Evolutionary conservation across 345 rosid species (phyloP), one percentile per base, ranked within the genome.

Genomic region (Euphorbia lathyris): DNA sequence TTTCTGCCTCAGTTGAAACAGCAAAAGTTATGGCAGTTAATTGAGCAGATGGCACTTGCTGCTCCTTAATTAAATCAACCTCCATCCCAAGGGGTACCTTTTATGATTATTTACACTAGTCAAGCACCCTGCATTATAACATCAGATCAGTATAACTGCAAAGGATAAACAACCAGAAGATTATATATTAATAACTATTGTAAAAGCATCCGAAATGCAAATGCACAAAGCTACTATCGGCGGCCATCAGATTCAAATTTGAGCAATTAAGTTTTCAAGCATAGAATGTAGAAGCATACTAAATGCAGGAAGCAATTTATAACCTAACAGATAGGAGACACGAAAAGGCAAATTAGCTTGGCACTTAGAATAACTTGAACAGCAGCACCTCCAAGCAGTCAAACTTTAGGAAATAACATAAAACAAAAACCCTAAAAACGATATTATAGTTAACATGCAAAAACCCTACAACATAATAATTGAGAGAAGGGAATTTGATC

Each of bases 1-100:
- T 77, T 63, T 88, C 89, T 57, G 63, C 43, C 22, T 83, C 80
- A 2, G 76, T 79, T 22, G 83, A 76, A 80, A 88, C 67, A 71
- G 80, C 73, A 65, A 88, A 81, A 40, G 32, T 67, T 53, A 88
- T 52, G 34, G 82, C 72, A 22, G 69, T 81, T 63, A 88, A 16
- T n/a, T 69, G 17, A 57, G 73, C 92, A 71, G 82, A 57, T 32
- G 87, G 87, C 63, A 74, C 78, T 67, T 79, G 67, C 68, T 66
- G 77, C 76, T 68, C 82, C 73, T 79, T 84, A 63, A 5, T 51
- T 29, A 57, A 72, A 65, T 75, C 83, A 42, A 45, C 40, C 57
- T 81, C 86, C 88, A 84, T 75, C 71, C 36, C 29, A 58, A 61
- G 36, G 48, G 45, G 66, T 70, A 50, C 25, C 32, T 30, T 71